Evolutionary conservation across 208 protist species (phyloP).

Genomic region (Leishmania mexicana): DNA sequence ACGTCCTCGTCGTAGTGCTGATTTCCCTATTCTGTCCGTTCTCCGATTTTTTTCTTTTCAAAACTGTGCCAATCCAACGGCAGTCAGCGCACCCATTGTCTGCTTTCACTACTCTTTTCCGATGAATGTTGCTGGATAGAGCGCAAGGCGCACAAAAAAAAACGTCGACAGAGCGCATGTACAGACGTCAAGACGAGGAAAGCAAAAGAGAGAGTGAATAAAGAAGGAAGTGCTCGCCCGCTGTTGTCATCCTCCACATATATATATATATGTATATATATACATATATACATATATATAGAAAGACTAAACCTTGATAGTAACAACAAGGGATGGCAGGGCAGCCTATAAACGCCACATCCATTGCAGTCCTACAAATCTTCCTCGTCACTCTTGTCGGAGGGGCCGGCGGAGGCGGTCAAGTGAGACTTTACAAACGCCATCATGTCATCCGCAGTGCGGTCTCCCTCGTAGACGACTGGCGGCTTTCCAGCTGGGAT

Average conservation of each 20-base stretch:
- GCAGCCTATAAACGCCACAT: neutral
- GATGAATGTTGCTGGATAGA: neutral
- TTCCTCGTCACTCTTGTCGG: conserved; percentile 13
- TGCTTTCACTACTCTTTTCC: neutral
- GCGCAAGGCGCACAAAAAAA: neutral
- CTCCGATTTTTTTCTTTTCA: neutral
- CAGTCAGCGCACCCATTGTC: neutral
- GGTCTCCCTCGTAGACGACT: conserved; percentile 77
- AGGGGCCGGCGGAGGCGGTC: neutral
- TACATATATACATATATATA: neutral
- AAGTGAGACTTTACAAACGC: conserved; percentile 65
- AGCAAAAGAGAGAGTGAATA: conserved; percentile 26
- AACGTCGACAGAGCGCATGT: neutral
- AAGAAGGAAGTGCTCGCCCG: neutral
- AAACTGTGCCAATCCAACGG: neutral
- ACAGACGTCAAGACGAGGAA: neutral
- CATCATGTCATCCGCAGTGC: conserved; percentile 50
- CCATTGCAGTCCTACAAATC: conserved; percentile 31
- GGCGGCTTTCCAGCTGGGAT: conserved; percentile 62
- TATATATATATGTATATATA: neutral
- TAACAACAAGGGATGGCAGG: neutral
- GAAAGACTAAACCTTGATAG: neutral
- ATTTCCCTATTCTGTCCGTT: neutral
- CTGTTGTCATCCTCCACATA: neutral
- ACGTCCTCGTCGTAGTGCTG: neutral